Evolutionary conservation across 2,329 filamentous ascomycete species (phyloP).

Genomic region (Microcyclospora pomicola): DNA sequence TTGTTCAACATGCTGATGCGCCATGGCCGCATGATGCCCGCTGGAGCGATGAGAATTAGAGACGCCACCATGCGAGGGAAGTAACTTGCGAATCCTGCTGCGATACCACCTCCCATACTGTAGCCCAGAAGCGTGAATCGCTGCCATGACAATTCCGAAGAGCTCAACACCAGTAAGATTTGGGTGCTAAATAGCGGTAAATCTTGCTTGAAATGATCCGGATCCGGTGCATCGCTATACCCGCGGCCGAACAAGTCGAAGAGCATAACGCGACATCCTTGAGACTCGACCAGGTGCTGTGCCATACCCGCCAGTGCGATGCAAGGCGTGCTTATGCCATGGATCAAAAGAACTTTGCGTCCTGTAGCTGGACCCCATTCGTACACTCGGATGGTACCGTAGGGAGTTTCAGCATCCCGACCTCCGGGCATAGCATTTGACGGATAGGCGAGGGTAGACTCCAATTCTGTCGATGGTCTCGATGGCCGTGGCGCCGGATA

Average conservation of each 20-base stretch:
- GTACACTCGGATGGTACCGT: constrained; percentile 59
- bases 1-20: constrained; percentile 49
- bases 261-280: constrained; percentile 63
- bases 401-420: constrained; percentile 54
- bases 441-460: constrained; percentile 41
- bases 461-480: neutral
- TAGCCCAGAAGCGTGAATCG: constrained; percentile 66
- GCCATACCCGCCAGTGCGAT: constrained; percentile 55
- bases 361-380: constrained; percentile 67
- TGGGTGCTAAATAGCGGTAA: constrained; percentile 59
- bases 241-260: constrained; percentile 69
- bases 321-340: constrained; percentile 70
- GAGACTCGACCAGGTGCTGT: constrained; percentile 44
- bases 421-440: constrained; percentile 55
- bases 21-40: constrained; percentile 55
- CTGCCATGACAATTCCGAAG: constrained; percentile 56
- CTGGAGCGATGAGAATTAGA: constrained; percentile 64
- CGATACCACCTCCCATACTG: constrained; percentile 64
- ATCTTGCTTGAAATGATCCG: constrained; percentile 55
- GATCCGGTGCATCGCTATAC: constrained; percentile 58
- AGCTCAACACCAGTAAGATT: constrained; percentile 55
- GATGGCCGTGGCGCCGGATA: neutral
- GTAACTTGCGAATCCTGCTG: constrained; percentile 53
- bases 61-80: constrained; percentile 55
- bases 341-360: constrained; percentile 59